A percentile compares a stretch with the other conserved stretches of the same genome.
Evolutionary conservation across 2,329 filamentous ascomycete species (phyloP).

Genomic region (Ophiostoma triangulosporum): DNA sequence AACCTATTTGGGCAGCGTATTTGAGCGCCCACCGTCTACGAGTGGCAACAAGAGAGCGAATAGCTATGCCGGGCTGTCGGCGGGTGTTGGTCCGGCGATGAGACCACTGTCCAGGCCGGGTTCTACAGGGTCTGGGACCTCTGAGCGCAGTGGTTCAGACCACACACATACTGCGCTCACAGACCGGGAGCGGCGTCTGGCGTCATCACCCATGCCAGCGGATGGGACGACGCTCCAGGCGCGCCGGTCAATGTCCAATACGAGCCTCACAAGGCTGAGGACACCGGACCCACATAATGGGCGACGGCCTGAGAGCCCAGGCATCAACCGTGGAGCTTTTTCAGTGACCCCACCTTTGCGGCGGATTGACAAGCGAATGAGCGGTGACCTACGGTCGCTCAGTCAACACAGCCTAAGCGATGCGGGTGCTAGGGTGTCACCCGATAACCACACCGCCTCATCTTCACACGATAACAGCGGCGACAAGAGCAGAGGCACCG

Average conservation of each 20-base stretch:
- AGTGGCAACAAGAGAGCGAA: slow-evolving; percentile 5
- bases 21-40: neutral
- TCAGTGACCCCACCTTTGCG: slow-evolving; percentile 55
- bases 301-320: slow-evolving; percentile 52
- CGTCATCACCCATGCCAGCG: slow-evolving; percentile 6
- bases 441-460: slow-evolving; percentile 14
- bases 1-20: neutral
- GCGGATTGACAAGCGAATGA: slow-evolving; percentile 52
- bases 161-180: slow-evolving; percentile 2
- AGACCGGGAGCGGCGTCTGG: slow-evolving; percentile 4
- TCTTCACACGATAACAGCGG: slow-evolving; percentile 10
- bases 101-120: neutral
- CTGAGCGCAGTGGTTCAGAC: slow-evolving; percentile 10
- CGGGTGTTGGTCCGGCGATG: slow-evolving; percentile 6
- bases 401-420: slow-evolving; percentile 33
- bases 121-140: neutral
- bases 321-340: slow-evolving; percentile 31
- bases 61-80: slow-evolving; percentile 14
- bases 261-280: slow-evolving; percentile 35
- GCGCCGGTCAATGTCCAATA: slow-evolving; percentile 37
- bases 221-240: neutral
- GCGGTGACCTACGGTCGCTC: slow-evolving; percentile 62
- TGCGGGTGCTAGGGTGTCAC: slow-evolving; percentile 3
- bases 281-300: slow-evolving; percentile 41
- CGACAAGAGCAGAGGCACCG: slow-evolving; percentile 5